These are phyloP conservation scores for Nakazawaea ishiwadae DNA, from an alignment of 805 yeast species.

Conservation along the genomic window DNA sequence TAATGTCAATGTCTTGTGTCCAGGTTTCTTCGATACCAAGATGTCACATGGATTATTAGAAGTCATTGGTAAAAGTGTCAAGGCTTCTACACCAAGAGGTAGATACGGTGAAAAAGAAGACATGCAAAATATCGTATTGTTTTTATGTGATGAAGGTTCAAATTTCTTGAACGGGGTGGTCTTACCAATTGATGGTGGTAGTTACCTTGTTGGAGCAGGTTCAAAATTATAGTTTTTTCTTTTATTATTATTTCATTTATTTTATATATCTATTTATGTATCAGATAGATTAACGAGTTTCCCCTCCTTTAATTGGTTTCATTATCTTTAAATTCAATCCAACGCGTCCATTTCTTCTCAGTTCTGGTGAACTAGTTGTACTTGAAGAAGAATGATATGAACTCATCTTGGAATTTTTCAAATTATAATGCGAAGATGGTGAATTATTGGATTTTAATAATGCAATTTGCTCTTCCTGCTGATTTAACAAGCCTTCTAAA, in stretches of 20 bases:
- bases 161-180: constrained; percentile 64
- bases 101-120: constrained; percentile 63
- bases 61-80: constrained; percentile 42
- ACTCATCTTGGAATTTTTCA: too few relatives aligned
- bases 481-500: constrained; percentile 17
- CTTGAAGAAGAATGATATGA: background rate
- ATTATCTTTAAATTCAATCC: constrained; percentile 58
- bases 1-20: constrained; percentile 67
- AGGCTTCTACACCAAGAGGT: constrained; percentile 49
- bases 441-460: background rate
- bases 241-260: too few relatives aligned
- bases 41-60: constrained; percentile 65
- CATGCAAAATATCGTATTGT: constrained; percentile 49
- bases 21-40: constrained; percentile 74
- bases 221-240: background rate
- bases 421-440: too few relatives aligned
- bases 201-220: constrained; percentile 35
- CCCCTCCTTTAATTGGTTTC: constrained; percentile 58
- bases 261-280: too few relatives aligned
- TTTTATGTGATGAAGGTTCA: constrained; percentile 51
- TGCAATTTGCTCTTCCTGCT: constrained; percentile 5
- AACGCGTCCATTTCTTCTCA: constrained; percentile 20
- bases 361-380: background rate
- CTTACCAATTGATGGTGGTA: constrained; percentile 70
- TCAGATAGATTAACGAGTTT: constrained; percentile 6